Conservation (phyloP, 169 alveolate species). For the Pseudocohnilembus persalinus region DNA sequence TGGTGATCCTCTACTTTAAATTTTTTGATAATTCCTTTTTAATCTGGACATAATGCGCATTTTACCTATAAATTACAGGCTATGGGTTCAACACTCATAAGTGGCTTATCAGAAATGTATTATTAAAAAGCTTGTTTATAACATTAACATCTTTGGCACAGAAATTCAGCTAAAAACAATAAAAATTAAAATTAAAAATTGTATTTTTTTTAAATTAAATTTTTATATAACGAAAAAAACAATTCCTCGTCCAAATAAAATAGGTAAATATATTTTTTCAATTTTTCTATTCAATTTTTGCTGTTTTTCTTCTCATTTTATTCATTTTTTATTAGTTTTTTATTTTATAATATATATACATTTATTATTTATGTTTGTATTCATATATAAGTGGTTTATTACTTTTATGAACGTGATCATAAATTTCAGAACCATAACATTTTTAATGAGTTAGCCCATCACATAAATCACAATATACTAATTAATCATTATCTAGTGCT, state of each 20-base stretch:
- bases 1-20: background rate
- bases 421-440: background rate
- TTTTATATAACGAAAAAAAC: too few species aligned
- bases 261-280: too few species aligned
- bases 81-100: background rate
- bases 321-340: background rate
- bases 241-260: too few species aligned
- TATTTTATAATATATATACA: too few species aligned
- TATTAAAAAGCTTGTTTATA: too few species aligned
- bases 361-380: background rate
- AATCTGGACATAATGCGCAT: background rate
- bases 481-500: background rate
- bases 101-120: background rate
- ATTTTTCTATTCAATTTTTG: too few species aligned
- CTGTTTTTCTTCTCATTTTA: background rate
- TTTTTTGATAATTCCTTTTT: background rate
- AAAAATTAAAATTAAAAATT: too few species aligned
- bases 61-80: background rate
- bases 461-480: background rate
- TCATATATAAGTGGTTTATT: too few species aligned
- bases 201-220: too few species aligned
- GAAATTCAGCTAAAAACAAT: background rate
- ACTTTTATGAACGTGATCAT: background rate
- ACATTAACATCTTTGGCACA: background rate
- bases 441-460: background rate